phyloP scores from a whole-genome alignment of 2,329 filamentous ascomycete species.

The Talaromyces sp. region DNA sequence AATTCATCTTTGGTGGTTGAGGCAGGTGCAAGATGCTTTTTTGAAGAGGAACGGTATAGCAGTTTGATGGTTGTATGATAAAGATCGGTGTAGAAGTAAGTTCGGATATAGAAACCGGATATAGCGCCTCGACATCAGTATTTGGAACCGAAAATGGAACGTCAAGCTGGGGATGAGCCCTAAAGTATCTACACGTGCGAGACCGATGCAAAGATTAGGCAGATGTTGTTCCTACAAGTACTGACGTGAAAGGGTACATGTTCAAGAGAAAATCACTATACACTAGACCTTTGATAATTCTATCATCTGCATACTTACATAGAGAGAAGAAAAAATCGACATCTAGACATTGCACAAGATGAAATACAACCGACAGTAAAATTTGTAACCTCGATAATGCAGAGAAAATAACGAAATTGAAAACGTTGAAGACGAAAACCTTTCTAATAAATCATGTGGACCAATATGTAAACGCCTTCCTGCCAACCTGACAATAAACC shows the following conservation, averaged over 20 bases:
- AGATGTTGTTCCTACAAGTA: too few species aligned
- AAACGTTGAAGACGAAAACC: background rate
- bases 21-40: conserved; percentile 57
- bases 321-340: background rate
- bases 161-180: background rate
- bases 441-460: background rate
- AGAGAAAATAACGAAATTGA: background rate
- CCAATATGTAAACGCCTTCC: background rate
- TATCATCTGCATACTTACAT: background rate
- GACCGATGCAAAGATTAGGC: too few species aligned
- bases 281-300: background rate
- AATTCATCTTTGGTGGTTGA: conserved; percentile 92
- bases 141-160: background rate
- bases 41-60: conserved; percentile 21
- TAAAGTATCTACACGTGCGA: background rate
- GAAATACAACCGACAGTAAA: background rate
- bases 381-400: background rate
- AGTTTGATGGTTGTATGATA: background rate
- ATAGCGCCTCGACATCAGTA: background rate
- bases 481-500: background rate
- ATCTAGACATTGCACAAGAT: background rate
- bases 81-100: background rate
- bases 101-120: background rate
- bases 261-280: background rate
- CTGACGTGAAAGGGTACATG: background rate